Evolutionary conservation across 306 rosid species (phyloP), one percentile per base, ranked within the genome.

Genomic region (Spatholobus suberectus): DNA sequence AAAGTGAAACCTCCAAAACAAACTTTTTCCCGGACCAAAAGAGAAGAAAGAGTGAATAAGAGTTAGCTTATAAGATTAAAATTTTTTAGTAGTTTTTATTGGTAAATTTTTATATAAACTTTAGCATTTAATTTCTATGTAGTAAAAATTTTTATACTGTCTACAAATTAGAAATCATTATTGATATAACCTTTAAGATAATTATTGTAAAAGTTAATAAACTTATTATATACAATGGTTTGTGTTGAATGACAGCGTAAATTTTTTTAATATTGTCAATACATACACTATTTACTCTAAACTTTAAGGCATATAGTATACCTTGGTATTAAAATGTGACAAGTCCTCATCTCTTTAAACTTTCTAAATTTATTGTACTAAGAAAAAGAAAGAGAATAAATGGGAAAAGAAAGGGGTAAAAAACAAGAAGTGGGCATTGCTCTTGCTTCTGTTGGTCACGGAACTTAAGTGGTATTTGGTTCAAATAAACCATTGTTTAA

Each of bases 401-500:
- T 46, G 59, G 76, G 24, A 58, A 58, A 24, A 76, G n/a, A 4
- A 6, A 12, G 76, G 17, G 3, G 0, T 6, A 49, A 24, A 17
- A 10, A 32, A 24, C 21, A 6, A 37, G 3, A 83, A 77, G 79
- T 70, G 82, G 54, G 69, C 73, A 58, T 76, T 81, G 73, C 18
- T 14, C 43, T 73, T 57, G 80, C 26, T 13, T 18, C 57, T 23
- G 41, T 41, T 76, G 43, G 47, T 77, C 61, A 44, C 6, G 72
- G 73, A 86, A 71, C 87, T 72, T 83, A 81, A 75, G 81, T 52
- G 74, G 67, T 81, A 63, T 83, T 87, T 88, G 77, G 32, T 35
- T 40, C 34, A 80, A 63, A 13, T 57, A 83, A 69, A 78, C 54
- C 43, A 55, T 89, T 75, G 40, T 70, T 75, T 49, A 17, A 70